Conservation (phyloP, 768 basidiomycete species). For the Dictyophora rubrovolvata region DNA sequence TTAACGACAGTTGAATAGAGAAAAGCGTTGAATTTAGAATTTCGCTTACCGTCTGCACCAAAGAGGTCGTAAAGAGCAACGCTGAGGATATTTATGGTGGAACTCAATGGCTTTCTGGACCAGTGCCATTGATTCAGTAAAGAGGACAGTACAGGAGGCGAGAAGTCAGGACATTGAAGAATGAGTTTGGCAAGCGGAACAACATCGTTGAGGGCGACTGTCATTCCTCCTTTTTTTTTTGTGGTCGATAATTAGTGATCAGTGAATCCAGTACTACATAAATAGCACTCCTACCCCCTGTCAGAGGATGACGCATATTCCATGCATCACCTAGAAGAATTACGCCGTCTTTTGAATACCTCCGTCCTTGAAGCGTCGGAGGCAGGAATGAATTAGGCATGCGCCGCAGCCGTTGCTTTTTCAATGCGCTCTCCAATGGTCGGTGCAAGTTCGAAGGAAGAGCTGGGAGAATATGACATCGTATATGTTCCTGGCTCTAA, state of each 20-base stretch:
- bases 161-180: slow-evolving; percentile 33
- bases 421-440: slow-evolving; percentile 57
- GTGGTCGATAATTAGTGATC: background rate
- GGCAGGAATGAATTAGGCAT: slow-evolving; percentile 98
- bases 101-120: slow-evolving; percentile 70
- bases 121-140: slow-evolving; percentile 73
- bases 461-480: slow-evolving; percentile 63
- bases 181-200: slow-evolving; percentile 62
- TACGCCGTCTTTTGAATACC: slow-evolving; percentile 48
- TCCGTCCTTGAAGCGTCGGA: slow-evolving; percentile 41
- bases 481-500: slow-evolving; percentile 52
- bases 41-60: slow-evolving; percentile 73
- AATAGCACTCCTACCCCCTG: slow-evolving; percentile 38
- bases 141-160: slow-evolving; percentile 14
- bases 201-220: slow-evolving; percentile 83
- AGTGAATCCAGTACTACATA: background rate
- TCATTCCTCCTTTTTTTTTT: slow-evolving; percentile 69
- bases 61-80: slow-evolving; percentile 93
- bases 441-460: slow-evolving; percentile 65
- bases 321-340: slow-evolving; percentile 90
- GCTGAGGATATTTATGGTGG: slow-evolving; percentile 87
- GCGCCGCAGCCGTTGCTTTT: slow-evolving; percentile 68
- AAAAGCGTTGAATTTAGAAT: background rate
- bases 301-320: slow-evolving; percentile 99
- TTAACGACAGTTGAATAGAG: background rate